Conservation (phyloP, 768 basidiomycete genomes). For the Ramaria sp. region DNA sequence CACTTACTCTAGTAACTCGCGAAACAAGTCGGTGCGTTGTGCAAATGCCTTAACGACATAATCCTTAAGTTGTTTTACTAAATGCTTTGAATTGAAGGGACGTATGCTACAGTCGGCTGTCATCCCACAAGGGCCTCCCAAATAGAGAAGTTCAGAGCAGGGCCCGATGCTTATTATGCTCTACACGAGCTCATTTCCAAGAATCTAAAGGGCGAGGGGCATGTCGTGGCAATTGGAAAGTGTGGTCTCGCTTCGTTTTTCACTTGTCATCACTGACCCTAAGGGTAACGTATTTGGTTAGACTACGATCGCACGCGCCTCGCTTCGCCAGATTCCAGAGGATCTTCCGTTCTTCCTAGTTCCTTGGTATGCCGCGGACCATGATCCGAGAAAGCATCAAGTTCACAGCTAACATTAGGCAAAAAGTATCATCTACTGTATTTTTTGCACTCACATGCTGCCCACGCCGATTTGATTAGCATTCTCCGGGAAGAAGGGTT, state of each 20-base stretch:
- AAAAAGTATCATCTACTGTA: constrained; percentile 65
- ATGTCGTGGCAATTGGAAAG: constrained; percentile 67
- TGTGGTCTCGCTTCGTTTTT: constrained; percentile 55
- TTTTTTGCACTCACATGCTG: constrained; percentile 74
- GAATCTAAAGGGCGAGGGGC: constrained; percentile 41
- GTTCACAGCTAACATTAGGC: constrained; percentile 50
- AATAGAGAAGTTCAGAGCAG: constrained; percentile 46
- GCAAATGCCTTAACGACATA: neutral
- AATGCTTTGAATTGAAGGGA: constrained; percentile 25
- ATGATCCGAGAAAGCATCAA: constrained; percentile 16
- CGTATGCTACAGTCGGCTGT: constrained; percentile 69
- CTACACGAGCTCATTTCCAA: constrained; percentile 43
- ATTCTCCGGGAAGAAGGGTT: constrained; percentile 62
- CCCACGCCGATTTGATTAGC: constrained; percentile 55
- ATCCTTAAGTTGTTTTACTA: neutral
- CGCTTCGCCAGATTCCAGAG: constrained; percentile 40
- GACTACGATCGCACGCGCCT: constrained; percentile 73
- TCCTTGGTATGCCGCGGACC: neutral
- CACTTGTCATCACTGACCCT: neutral
- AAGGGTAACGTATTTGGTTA: constrained; percentile 15
- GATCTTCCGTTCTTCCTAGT: constrained; percentile 43
- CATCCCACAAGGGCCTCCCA: constrained; percentile 73
- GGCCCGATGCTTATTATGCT: constrained; percentile 48
- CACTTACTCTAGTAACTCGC: constrained; percentile 55
- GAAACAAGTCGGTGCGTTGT: constrained; percentile 35